Evolutionary conservation across 139 green algal species (phyloP), one percentile per base, ranked within the genome.

Genomic region (Helicosporidium sp.): DNA sequence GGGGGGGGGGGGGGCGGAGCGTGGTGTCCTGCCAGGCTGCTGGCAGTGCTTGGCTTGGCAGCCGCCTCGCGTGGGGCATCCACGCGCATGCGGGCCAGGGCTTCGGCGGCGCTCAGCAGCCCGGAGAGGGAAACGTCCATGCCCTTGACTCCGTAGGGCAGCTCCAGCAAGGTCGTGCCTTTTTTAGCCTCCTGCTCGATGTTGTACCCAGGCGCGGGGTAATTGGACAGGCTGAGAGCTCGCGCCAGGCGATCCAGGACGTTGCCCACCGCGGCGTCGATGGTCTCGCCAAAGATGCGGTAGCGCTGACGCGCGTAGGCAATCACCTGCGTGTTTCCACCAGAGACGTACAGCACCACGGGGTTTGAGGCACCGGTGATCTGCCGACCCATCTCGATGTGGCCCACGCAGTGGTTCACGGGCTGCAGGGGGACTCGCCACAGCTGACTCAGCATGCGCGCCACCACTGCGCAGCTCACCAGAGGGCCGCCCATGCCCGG

Each of bases 111-210:
- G 28, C 39, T 79, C 25, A 93, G 60, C 16, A 94, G 58, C 23
- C 84, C 84, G 6, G 68, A 83, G 46, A 94, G 82, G 5, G 82
- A 93, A 18, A 92, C 78, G 54, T 94, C 84, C 84, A 94, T 94
- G 42, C 84, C 84, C 55, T 94, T 94, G 17, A 92, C 82, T 7
- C 69, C 63, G 52, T 94, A 94, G 1, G 84, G 84, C 49, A 93
- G 52, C 54, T 88, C 74, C 8, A 94, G 43, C 20, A 82, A 75
- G 39, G 69, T 65, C 12, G 15, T 68, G 25, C 70, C 62, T 39
- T 80, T 40, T 54, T 91, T 91, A n/a, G 83, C 83, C 34, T 84
- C 49, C 63, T 93, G 83, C 68, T 94, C 84, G 40, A 94, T 92
- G 75, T 94, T 92, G 62, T 92, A 92, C 4, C 84, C 84, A 13